These are phyloP conservation scores for Metschnikowia drakensbergensis DNA, from an alignment of 805 yeast genomes.

Conservation along the genomic window DNA sequence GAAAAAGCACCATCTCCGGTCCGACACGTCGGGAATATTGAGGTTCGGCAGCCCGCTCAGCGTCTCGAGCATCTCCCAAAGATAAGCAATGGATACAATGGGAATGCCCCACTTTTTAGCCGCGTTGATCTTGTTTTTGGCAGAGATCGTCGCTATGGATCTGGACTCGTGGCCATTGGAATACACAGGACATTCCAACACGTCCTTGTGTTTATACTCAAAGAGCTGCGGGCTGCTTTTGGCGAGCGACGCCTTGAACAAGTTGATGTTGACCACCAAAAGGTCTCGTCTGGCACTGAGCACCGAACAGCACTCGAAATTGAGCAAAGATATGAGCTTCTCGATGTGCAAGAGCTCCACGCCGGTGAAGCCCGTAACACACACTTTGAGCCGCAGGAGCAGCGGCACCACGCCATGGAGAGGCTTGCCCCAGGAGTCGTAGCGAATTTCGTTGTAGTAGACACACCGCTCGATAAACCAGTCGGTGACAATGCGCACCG, in stretches of 20 bases:
- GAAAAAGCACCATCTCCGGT: constrained; percentile 53
- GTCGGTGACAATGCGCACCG: constrained; percentile 54
- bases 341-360: constrained; percentile 68
- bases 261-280: constrained; percentile 49
- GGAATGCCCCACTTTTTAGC: constrained; percentile 58
- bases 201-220: constrained; percentile 29
- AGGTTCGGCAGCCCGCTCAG: constrained; percentile 16
- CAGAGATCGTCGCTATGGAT: constrained; percentile 37
- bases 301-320: constrained; percentile 47
- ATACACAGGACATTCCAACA: constrained; percentile 34
- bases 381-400: constrained; percentile 31
- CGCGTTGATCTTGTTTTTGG: constrained; percentile 53
- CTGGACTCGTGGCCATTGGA: constrained; percentile 19
- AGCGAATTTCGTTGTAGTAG: constrained; percentile 45
- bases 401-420: constrained; percentile 32
- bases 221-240: constrained; percentile 43
- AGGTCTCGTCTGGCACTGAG: constrained; percentile 52
- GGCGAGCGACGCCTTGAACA: constrained; percentile 37
- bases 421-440: constrained; percentile 66
- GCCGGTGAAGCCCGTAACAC: constrained; percentile 74
- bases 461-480: constrained; percentile 78
- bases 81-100: constrained; percentile 49
- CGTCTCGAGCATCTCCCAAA: constrained; percentile 48
- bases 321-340: constrained; percentile 54
- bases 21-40: constrained; percentile 39